phyloP scores from a whole-genome alignment of 306 rosid genomes.

The Gynostemma pentaphyllum region DNA sequence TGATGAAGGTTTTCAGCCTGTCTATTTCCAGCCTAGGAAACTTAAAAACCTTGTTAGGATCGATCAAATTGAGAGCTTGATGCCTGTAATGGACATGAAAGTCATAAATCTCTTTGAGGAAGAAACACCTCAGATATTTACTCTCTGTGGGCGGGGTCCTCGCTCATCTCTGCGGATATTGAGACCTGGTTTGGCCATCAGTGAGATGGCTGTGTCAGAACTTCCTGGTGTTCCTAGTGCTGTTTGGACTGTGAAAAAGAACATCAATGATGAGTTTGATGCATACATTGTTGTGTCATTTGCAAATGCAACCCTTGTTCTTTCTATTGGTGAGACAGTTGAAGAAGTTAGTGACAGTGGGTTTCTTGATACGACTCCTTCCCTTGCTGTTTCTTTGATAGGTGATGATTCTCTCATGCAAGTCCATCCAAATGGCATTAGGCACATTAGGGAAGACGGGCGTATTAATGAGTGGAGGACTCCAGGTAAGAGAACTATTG shows the following conservation, averaged over 20 bases:
- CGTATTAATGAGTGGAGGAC: constrained; percentile 97
- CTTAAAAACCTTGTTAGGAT: constrained; percentile 88
- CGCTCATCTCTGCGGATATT: constrained; percentile 85
- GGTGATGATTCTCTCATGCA: constrained; percentile 99
- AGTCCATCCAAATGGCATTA: constrained; percentile 97
- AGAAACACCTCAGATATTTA: constrained; percentile 88
- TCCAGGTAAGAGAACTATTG: constrained; percentile 89
- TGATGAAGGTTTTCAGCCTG: constrained; percentile 85
- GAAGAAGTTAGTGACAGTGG: constrained; percentile 98
- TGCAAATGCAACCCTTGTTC: constrained; percentile 86
- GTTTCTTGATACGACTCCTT: constrained; percentile 88
- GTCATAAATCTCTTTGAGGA: constrained; percentile 79
- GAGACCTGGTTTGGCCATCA: constrained; percentile 93
- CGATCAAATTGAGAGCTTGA: constrained; percentile 91
- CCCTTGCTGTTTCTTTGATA: constrained; percentile 92
- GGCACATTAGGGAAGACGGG: constrained; percentile 99
- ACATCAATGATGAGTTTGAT: constrained; percentile 78
- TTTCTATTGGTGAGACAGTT: constrained; percentile 96
- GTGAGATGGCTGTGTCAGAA: constrained; percentile 98
- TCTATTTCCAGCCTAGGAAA: constrained; percentile 76
- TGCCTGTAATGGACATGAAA: constrained; percentile 93
- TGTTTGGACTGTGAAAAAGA: constrained; percentile 98
- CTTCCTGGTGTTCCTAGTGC: constrained; percentile 96
- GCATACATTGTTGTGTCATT: constrained; percentile 94
- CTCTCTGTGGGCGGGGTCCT: constrained; percentile 98